Conservation (phyloP, 2,329 filamentous ascomycete genomes). For the Septoria linicola region DNA sequence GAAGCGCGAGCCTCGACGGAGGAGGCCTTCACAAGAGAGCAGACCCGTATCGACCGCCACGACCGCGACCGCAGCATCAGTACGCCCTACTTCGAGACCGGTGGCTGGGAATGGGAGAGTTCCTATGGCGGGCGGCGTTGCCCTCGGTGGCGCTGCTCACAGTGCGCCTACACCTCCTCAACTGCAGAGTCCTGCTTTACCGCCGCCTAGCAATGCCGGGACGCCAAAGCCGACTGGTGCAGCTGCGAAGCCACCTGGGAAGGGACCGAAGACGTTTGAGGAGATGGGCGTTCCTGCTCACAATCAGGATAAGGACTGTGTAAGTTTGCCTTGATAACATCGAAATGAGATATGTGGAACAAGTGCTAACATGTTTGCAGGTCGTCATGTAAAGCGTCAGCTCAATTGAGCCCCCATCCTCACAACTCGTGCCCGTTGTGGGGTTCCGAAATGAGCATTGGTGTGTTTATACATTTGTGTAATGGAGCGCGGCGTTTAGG, state of each 20-base stretch:
- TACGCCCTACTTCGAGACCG: neutral
- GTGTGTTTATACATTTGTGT: no score
- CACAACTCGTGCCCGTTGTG: no score
- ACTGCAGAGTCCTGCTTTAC: slow-evolving; percentile 13
- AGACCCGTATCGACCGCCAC: slow-evolving; percentile 8
- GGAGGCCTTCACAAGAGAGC: slow-evolving; percentile 21
- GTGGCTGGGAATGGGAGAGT: neutral
- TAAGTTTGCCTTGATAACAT: slow-evolving; percentile 40
- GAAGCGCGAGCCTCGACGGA: slow-evolving; percentile 13
- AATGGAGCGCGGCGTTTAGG: no score
- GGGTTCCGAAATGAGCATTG: no score
- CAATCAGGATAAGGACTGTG: slow-evolving; percentile 86
- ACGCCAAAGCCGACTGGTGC: slow-evolving; percentile 27
- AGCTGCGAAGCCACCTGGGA: slow-evolving; percentile 52
- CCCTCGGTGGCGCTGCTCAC: neutral
- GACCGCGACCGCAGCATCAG: neutral
- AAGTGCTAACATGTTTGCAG: no score
- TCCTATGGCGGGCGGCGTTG: slow-evolving; percentile 1
- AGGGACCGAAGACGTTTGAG: slow-evolving; percentile 93
- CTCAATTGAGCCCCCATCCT: no score
- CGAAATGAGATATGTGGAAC: no score
- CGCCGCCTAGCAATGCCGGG: slow-evolving; percentile 31
- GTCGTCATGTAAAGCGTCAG: no score
- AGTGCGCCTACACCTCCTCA: slow-evolving; percentile 24
- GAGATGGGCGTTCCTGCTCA: slow-evolving; percentile 92